Evolutionary conservation across 2,329 filamentous ascomycete genomes (phyloP).

Genomic region (Penicillium nordicum): DNA sequence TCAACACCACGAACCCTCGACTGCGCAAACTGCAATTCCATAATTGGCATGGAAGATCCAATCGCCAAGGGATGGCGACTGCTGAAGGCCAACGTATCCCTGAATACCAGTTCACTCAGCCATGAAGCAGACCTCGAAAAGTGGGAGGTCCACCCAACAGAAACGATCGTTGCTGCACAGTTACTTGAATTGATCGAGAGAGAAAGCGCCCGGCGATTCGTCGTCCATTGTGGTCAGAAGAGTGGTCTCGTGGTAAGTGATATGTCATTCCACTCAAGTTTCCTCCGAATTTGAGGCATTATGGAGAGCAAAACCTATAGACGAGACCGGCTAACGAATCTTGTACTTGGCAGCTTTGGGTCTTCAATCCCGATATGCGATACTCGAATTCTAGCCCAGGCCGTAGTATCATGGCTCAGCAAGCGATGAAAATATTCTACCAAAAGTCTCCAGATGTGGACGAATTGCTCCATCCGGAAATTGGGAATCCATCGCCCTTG

Average conservation of each 20-base stretch:
- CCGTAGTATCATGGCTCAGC: slow-evolving; percentile 35
- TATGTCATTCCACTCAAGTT: background rate
- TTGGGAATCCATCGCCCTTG: slow-evolving; percentile 38
- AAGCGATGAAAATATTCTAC: slow-evolving; percentile 59
- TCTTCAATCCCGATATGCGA: slow-evolving; percentile 58
- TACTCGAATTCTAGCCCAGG: slow-evolving; percentile 49
- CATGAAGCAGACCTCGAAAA: slow-evolving; percentile 27
- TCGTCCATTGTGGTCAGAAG: slow-evolving; percentile 42
- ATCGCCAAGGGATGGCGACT: slow-evolving; percentile 47
- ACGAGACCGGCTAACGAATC: background rate
- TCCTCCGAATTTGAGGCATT: background rate
- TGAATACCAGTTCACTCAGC: slow-evolving; percentile 14
- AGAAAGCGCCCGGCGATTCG: slow-evolving; percentile 55
- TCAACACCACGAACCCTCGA: slow-evolving; percentile 29
- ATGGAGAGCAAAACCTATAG: background rate
- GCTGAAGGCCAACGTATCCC: slow-evolving; percentile 48
- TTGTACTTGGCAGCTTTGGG: slow-evolving; percentile 48
- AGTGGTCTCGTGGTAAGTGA: slow-evolving; percentile 38
- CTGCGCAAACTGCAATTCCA: slow-evolving; percentile 31
- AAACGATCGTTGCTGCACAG: slow-evolving; percentile 51
- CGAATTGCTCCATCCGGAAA: slow-evolving; percentile 35
- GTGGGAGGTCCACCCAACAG: slow-evolving; percentile 34
- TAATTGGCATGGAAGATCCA: slow-evolving; percentile 41
- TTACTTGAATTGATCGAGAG: slow-evolving; percentile 56
- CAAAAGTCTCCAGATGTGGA: slow-evolving; percentile 36